Base-by-base conservation (phyloP, 1,284 basidiomycete genomes). In the Porogramme epimiltina region DNA sequence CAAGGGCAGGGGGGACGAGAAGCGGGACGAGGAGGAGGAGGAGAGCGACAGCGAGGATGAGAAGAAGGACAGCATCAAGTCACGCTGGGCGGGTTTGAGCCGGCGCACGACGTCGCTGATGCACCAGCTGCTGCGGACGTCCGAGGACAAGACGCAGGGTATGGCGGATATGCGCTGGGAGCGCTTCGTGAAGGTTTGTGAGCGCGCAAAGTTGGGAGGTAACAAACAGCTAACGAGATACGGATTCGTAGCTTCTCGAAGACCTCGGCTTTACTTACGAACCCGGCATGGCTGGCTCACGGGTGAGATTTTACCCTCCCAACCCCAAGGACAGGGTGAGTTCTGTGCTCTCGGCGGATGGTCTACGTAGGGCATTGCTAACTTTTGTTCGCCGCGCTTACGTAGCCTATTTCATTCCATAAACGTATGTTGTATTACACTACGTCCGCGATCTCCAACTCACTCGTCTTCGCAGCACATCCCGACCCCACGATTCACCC, bases 291-390 rank as follows among this genome's bases (percentile, higher is more conserved):
- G 88, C 89, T 19, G 89, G 89, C 2, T 91, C 89, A 11, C 89
- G 87, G 66, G 89, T 91, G 24, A 79, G 88, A 23, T 91, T 91
- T 61, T 84, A 88, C 65, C 89, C 89, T 38, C 87, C 85, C 9
- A 72, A 83, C 60, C 69, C 70, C 52, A 71, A 69, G 41, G 84
- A 86, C 61, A 72, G 67, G 60, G 84, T 85, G 57, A 64, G 81
- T 65, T 52, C 39, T 10, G 24, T 53, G 38, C 36, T 40, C 49
- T 24, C 33, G 46, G 16, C 6, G 40, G 16, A 18, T 20, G 26
- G 4, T 33, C 22, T 11, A 2, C 15, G 23, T 11, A n/a, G 9
- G 34, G n/a, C n/a, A 37, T 10, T 13, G n/a, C 34, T 13, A 6
- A 37, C 37, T 47, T 24, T 13, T 20, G 4, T 4, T 37, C 2